These are phyloP conservation scores for Trebouxia sp. DNA, from an alignment of 139 green algal species.

Conservation along the genomic window DNA sequence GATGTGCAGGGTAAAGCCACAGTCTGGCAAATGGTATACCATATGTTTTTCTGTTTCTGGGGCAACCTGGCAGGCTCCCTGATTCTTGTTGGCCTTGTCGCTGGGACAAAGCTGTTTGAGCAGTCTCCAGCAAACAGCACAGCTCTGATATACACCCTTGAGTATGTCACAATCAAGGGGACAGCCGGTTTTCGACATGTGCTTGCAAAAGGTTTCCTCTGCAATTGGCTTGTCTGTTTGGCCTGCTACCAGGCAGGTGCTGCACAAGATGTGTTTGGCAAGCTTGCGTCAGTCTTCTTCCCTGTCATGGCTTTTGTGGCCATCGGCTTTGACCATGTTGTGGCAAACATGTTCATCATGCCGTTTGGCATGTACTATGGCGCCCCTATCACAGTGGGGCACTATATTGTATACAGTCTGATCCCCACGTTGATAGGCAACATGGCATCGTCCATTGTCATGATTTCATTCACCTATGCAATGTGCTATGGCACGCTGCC, in stretches of 20 bases:
- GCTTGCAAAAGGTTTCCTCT: constrained; percentile 62
- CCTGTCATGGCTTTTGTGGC: constrained; percentile 76
- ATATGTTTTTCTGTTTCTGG: constrained; percentile 57
- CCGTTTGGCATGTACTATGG: constrained; percentile 35
- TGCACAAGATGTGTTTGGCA: constrained; percentile 66
- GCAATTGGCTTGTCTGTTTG: constrained; percentile 83
- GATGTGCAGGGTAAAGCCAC: constrained; percentile 52
- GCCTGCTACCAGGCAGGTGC: constrained; percentile 67
- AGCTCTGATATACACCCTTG: neutral
- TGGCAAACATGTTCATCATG: constrained; percentile 63
- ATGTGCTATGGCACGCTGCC: constrained; percentile 22
- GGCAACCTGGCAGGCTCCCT: constrained; percentile 80
- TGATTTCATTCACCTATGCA: neutral
- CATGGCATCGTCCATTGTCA: neutral
- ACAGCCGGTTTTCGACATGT: constrained; percentile 31
- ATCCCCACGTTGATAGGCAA: constrained; percentile 38
- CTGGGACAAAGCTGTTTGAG: constrained; percentile 15
- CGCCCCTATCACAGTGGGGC: constrained; percentile 6
- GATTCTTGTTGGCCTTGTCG: constrained; percentile 54
- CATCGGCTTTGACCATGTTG: constrained; percentile 74
- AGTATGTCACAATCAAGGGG: constrained; percentile 31
- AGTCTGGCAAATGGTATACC: constrained; percentile 51
- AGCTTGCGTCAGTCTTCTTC: constrained; percentile 67
- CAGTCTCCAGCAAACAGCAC: neutral
- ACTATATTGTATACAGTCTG: constrained; percentile 30